Percentiles rank a stretch among this genome's conserved stretches.
Conservation (phyloP, 2,329 filamentous ascomycete species). For the Ceratocystis cacaofunesta region DNA sequence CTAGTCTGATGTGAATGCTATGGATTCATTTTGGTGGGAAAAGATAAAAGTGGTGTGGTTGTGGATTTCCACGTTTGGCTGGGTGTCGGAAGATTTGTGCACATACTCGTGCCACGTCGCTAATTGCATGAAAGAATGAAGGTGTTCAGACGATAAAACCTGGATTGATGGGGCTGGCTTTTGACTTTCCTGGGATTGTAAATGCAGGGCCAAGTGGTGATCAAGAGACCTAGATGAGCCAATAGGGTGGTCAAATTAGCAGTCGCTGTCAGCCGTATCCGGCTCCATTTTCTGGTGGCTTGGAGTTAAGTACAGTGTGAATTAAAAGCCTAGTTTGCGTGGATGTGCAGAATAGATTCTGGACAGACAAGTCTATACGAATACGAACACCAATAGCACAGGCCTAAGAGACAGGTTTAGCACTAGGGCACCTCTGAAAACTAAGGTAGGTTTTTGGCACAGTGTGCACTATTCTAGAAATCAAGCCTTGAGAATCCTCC, state of each 20-base stretch:
- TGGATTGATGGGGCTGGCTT: neutral
- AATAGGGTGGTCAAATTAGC: constrained; percentile 3
- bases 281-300: constrained; percentile 12
- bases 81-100: neutral
- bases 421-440: no score
- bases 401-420: neutral
- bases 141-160: neutral
- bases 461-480: neutral
- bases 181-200: neutral
- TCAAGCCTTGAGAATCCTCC: neutral
- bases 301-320: constrained; percentile 7
- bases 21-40: neutral
- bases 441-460: neutral
- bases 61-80: neutral
- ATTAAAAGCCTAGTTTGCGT: neutral
- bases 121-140: neutral
- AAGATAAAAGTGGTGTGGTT: constrained; percentile 1
- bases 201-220: neutral
- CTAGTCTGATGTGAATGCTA: neutral
- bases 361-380: constrained; percentile 16
- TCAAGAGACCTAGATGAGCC: neutral
- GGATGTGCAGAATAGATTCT: neutral
- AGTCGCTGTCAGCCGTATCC: constrained; percentile 16
- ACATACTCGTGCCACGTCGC: neutral
- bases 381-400: constrained; percentile 11